Percentiles rank a stretch among this genome's conserved stretches.
These are phyloP conservation scores for Rachicladosporium sp. DNA, from an alignment of 2,329 filamentous ascomycete species.

Conservation along the genomic window DNA sequence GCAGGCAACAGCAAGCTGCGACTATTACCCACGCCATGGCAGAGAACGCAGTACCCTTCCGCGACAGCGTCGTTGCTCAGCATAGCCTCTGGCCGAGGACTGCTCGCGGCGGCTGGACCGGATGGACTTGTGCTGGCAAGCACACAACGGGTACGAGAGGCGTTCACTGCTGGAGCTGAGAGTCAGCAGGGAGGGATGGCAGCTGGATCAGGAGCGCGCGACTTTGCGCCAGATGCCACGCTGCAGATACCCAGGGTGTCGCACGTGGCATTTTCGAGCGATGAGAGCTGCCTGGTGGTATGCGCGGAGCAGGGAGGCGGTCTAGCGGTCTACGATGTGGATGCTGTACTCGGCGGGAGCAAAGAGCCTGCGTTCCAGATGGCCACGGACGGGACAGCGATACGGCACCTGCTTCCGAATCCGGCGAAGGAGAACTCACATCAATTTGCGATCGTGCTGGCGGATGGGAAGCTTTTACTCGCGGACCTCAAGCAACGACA, in stretches of 20 bases:
- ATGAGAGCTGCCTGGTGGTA: constrained; percentile 72
- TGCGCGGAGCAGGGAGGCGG: constrained; percentile 72
- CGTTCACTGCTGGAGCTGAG: constrained; percentile 43
- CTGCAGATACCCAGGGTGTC: constrained; percentile 68
- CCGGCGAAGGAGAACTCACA: constrained; percentile 50
- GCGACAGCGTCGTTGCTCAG: constrained; percentile 72
- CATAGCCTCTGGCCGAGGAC: constrained; percentile 64
- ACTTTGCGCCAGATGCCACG: constrained; percentile 60
- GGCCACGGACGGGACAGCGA: constrained; percentile 57
- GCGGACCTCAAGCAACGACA: constrained; percentile 61
- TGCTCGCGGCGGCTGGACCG: constrained; percentile 79
- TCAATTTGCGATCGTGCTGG: constrained; percentile 69
- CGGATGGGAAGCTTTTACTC: constrained; percentile 68
- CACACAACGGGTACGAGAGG: constrained; percentile 65
- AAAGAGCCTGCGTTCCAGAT: constrained; percentile 63
- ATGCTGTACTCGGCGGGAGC: constrained; percentile 52
- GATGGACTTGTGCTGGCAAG: constrained; percentile 63
- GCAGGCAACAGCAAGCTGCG: constrained; percentile 73
- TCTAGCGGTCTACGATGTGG: constrained; percentile 69
- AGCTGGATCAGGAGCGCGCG: constrained; percentile 19
- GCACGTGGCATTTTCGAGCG: constrained; percentile 81
- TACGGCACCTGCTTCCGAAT: constrained; percentile 69
- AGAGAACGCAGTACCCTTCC: constrained; percentile 53
- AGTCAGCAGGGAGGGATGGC: constrained; percentile 7
- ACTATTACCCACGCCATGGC: constrained; percentile 67